A percentile compares a stretch with the other conserved stretches of the same genome.
phyloP scores from a whole-genome alignment of 208 protist genomes.

The Acanthamoeba triangularis region DNA sequence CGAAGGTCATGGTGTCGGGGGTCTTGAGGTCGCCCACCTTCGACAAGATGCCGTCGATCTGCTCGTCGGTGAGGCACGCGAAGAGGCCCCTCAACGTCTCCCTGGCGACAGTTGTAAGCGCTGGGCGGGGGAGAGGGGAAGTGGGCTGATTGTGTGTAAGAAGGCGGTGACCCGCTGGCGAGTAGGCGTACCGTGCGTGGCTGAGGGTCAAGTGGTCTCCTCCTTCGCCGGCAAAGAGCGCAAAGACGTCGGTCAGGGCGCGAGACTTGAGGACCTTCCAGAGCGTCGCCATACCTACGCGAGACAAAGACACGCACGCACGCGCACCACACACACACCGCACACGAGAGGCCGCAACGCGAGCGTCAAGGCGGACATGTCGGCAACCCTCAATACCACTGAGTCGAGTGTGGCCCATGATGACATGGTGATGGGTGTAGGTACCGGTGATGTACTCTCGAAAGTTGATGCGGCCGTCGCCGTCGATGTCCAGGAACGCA shows the following conservation, averaged over 20 bases:
- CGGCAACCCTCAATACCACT: background rate
- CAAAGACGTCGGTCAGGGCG: conserved; percentile 4
- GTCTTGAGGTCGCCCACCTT: background rate
- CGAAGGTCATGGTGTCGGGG: background rate
- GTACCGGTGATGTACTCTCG: conserved; percentile 60
- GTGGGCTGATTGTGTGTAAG: too few species aligned
- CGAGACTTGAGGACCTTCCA: background rate
- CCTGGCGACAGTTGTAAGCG: background rate
- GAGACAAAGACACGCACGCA: too few species aligned
- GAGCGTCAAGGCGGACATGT: too few species aligned
- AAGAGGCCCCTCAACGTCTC: background rate
- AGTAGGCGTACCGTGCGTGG: background rate
- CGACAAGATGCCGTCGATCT: conserved; percentile 52
- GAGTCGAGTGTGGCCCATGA: background rate
- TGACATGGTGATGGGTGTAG: background rate
- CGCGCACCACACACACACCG: too few species aligned
- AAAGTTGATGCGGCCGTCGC: conserved; percentile 10
- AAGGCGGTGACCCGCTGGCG: too few species aligned
- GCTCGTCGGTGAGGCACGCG: background rate
- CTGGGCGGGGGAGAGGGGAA: too few species aligned
- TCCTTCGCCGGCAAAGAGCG: background rate
- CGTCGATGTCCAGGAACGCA: conserved; percentile 8
- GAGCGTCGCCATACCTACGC: background rate
- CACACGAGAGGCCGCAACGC: background rate
- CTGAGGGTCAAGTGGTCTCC: background rate